Evolutionary conservation across 2,329 filamentous ascomycete species (phyloP).

Genomic region (Aspergillus clavatus): DNA sequence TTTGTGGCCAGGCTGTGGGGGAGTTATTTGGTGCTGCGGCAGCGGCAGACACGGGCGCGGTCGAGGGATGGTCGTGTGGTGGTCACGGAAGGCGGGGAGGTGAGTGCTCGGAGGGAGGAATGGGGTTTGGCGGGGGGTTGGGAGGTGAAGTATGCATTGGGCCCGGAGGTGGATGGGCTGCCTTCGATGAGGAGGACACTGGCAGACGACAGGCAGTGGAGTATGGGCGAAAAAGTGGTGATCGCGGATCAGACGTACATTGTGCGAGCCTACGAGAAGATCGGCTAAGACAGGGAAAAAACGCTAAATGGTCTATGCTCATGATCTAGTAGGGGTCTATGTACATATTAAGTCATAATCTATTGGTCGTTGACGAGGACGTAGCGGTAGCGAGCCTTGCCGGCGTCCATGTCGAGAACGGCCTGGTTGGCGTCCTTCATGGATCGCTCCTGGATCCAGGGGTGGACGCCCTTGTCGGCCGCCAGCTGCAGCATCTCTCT

Average conservation of each 20-base stretch:
- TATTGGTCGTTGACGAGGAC: conserved; percentile 39
- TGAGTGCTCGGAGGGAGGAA: conserved; percentile 28
- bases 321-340: conserved; percentile 10
- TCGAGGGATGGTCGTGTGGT: conserved; percentile 8
- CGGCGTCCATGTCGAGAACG: conserved; percentile 39
- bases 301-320: conserved; percentile 3
- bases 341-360: conserved; percentile 2
- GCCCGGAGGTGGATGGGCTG: conserved; percentile 5
- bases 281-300: conserved; percentile 3
- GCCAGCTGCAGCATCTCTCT: conserved; percentile 42
- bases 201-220: conserved; percentile 16
- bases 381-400: conserved; percentile 42
- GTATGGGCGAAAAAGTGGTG: conserved; percentile 15
- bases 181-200: conserved; percentile 21
- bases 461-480: conserved; percentile 34
- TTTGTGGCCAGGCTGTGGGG: conserved; percentile 31
- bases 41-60: conserved; percentile 18
- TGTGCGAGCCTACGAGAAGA: conserved; percentile 27
- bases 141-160: conserved; percentile 4
- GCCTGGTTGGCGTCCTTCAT: conserved; percentile 43
- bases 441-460: conserved; percentile 38
- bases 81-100: conserved; percentile 20
- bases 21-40: conserved; percentile 26
- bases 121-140: conserved; percentile 13
- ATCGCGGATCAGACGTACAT: conserved; percentile 18